Conservation (phyloP, 1,284 basidiomycete species). For the Ganoderma meredithae region DNA sequence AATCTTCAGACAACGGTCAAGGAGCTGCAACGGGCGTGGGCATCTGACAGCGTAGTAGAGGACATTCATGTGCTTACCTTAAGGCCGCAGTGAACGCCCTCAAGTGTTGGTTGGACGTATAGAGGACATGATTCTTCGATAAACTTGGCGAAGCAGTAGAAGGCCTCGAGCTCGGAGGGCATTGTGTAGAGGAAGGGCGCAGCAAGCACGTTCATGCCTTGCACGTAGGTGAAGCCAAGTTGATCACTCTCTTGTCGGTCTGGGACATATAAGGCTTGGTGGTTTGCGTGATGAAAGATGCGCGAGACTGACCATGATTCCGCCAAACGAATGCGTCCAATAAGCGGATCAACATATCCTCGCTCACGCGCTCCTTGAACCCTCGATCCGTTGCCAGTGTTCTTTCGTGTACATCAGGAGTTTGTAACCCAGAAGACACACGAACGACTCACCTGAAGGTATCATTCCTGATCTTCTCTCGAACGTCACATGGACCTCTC, state of each 20-base stretch:
- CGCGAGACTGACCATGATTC: slow-evolving; percentile 68
- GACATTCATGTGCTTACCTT: slow-evolving; percentile 62
- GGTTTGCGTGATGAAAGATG: neutral
- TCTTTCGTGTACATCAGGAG: slow-evolving; percentile 53
- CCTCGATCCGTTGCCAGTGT: slow-evolving; percentile 94
- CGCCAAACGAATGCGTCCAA: slow-evolving; percentile 98
- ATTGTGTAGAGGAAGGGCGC: slow-evolving; percentile 97
- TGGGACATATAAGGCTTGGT: slow-evolving; percentile 39
- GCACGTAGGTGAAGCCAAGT: slow-evolving; percentile 91
- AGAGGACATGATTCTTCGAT: slow-evolving; percentile 93
- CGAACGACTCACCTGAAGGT: slow-evolving; percentile 67
- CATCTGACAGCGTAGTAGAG: neutral
- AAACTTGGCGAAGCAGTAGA: slow-evolving; percentile 94
- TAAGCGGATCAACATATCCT: slow-evolving; percentile 95
- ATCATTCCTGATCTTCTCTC: slow-evolving; percentile 88
- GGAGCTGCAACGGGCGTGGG: slow-evolving; percentile 62
- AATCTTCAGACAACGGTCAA: slow-evolving; percentile 91
- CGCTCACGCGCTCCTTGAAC: slow-evolving; percentile 94
- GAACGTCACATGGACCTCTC: slow-evolving; percentile 85
- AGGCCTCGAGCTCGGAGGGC: slow-evolving; percentile 96
- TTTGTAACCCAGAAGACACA: neutral
- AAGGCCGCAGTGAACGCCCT: slow-evolving; percentile 93
- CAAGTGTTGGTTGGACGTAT: slow-evolving; percentile 94
- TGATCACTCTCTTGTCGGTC: slow-evolving; percentile 77
- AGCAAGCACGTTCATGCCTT: slow-evolving; percentile 98